Conservation (phyloP, 805 yeast genomes). For the Wickerhamomyces rabaulensis region DNA sequence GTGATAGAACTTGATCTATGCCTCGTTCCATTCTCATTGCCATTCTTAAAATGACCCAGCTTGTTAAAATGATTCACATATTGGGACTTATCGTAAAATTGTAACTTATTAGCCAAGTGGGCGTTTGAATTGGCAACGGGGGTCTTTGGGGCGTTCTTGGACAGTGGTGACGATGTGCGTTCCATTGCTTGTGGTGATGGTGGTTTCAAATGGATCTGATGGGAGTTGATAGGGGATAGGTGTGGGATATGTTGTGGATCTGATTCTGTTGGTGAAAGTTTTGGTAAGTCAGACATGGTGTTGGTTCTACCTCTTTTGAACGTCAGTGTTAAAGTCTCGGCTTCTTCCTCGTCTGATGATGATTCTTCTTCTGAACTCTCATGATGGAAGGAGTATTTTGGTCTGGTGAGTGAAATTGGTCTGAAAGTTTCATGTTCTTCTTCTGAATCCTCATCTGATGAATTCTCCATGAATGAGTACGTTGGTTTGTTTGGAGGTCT, state of each 20-base stretch:
- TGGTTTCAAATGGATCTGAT: neutral
- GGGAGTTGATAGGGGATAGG: neutral
- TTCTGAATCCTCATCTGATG: conserved; percentile 7
- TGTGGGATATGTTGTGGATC: conserved; percentile 13
- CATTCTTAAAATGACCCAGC: conserved; percentile 25
- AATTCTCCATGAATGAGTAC: conserved; percentile 21
- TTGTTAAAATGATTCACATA: conserved; percentile 41
- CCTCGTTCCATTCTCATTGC: conserved; percentile 5
- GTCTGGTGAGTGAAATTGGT: conserved; percentile 10
- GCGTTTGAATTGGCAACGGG: conserved; percentile 26
- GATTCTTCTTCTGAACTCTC: neutral
- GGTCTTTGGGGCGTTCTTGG: conserved; percentile 29
- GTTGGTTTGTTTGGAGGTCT: conserved; percentile 14
- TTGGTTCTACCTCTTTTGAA: conserved; percentile 22
- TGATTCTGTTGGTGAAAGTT: conserved; percentile 17
- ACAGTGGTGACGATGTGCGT: conserved; percentile 30
- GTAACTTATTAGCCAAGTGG: conserved; percentile 14
- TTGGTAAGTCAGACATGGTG: conserved; percentile 2
- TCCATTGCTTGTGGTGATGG: neutral
- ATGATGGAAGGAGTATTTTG: conserved; percentile 15
- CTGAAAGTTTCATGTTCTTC: neutral
- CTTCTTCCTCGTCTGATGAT: conserved; percentile 4
- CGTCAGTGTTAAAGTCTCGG: conserved; percentile 4
- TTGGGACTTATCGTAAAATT: conserved; percentile 1
- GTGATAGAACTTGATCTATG: conserved; percentile 22